Conservation (phyloP, 2,329 filamentous ascomycete species). For the Fusarium sarcochroum region DNA sequence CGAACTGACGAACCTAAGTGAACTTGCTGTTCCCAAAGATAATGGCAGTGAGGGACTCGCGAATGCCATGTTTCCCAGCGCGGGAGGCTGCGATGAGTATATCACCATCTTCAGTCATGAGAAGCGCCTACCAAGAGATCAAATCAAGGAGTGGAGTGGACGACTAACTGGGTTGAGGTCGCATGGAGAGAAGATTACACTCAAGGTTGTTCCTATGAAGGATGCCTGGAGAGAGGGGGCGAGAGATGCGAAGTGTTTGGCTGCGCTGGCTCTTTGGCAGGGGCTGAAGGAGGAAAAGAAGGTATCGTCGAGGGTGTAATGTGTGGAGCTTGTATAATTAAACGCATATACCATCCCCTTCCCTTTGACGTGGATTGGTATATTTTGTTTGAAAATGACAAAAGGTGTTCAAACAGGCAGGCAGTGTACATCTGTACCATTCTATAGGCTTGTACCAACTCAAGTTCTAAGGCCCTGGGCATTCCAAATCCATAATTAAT, state of each 20-base stretch:
- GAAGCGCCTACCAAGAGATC: slow-evolving; percentile 62
- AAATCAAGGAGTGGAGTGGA: slow-evolving; percentile 69
- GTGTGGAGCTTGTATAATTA: neutral
- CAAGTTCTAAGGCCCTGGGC: too few relatives aligned
- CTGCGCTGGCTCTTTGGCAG: slow-evolving; percentile 71
- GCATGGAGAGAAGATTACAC: slow-evolving; percentile 72
- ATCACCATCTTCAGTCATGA: slow-evolving; percentile 72
- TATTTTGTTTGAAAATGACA: too few relatives aligned
- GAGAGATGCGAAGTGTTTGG: slow-evolving; percentile 71
- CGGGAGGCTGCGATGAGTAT: slow-evolving; percentile 73
- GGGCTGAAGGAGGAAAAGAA: slow-evolving; percentile 64
- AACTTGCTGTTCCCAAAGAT: slow-evolving; percentile 59
- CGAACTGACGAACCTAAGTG: slow-evolving; percentile 66
- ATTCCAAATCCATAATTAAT: too few relatives aligned
- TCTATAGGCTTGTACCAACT: too few relatives aligned
- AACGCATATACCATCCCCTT: neutral
- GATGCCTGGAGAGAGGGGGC: slow-evolving; percentile 71
- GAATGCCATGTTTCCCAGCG: slow-evolving; percentile 68
- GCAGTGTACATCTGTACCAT: too few relatives aligned
- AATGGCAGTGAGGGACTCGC: slow-evolving; percentile 56
- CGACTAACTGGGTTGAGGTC: slow-evolving; percentile 70
- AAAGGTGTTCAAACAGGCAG: accelerated
- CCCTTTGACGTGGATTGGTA: neutral
- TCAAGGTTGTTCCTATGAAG: slow-evolving; percentile 69
- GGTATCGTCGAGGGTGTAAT: slow-evolving; percentile 39